Evolutionary conservation across 768 basidiomycete species (phyloP).

Genomic region (Trichaptum fuscoviolaceum): DNA sequence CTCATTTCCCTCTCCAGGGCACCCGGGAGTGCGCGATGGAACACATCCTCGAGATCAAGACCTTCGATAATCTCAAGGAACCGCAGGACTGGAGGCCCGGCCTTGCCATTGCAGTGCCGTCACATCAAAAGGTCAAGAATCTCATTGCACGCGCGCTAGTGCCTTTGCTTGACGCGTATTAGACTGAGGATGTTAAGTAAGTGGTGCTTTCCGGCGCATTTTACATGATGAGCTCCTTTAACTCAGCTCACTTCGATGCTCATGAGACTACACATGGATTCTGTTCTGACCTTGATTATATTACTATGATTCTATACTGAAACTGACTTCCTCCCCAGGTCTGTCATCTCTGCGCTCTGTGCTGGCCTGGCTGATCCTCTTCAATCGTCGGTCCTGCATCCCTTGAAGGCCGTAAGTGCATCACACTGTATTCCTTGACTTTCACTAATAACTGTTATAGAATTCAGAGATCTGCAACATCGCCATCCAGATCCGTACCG

Average conservation of each 20-base stretch:
- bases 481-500: slow-evolving; percentile 86
- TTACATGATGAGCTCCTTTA: too few relatives aligned
- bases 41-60: slow-evolving; percentile 81
- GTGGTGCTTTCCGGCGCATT: slow-evolving; percentile 31
- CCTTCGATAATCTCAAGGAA: slow-evolving; percentile 85
- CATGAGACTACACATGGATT: too few relatives aligned
- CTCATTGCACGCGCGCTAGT: slow-evolving; percentile 71
- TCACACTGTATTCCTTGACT: slow-evolving; percentile 9
- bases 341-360: slow-evolving; percentile 84
- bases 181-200: slow-evolving; percentile 95
- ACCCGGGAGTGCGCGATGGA: slow-evolving; percentile 91
- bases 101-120: slow-evolving; percentile 48
- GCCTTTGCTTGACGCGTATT: slow-evolving; percentile 81
- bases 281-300: too few relatives aligned
- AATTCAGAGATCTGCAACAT: slow-evolving; percentile 76
- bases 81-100: slow-evolving; percentile 83
- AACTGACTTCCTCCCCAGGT: too few relatives aligned
- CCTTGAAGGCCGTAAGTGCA: slow-evolving; percentile 63
- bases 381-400: slow-evolving; percentile 88
- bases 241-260: too few relatives aligned
- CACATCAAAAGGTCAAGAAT: slow-evolving; percentile 68
- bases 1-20: slow-evolving; percentile 85
- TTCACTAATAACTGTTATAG: slow-evolving; percentile 21
- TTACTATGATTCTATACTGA: too few relatives aligned
- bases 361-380: slow-evolving; percentile 87